Percentiles rank a stretch among this genome's conserved stretches.
Evolutionary conservation across 805 yeast species (phyloP).

Genomic region (Candida namnaoensis): DNA sequence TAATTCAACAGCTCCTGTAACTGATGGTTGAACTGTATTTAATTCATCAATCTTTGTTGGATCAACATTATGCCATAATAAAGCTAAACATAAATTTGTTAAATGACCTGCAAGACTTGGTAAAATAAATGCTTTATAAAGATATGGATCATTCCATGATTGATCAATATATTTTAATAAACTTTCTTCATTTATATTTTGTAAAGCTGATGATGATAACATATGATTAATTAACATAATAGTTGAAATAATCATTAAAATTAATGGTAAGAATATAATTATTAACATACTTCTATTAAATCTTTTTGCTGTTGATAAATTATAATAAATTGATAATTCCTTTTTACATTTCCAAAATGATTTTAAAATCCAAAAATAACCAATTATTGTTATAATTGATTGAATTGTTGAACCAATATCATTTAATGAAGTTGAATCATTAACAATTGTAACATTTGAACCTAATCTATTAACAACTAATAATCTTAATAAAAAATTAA

Average conservation of each 20-base stretch:
- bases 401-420: not conserved
- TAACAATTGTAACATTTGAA: not conserved
- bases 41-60: slow-evolving; percentile 1
- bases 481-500: not conserved
- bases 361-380: not conserved
- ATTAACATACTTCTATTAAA: not conserved
- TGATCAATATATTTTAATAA: not conserved
- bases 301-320: not conserved
- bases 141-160: not conserved
- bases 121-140: not conserved
- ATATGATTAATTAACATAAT: not conserved
- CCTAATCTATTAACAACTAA: not conserved
- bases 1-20: not conserved
- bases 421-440: too few relatives aligned
- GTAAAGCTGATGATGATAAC: not conserved
- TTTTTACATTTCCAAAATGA: not conserved
- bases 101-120: not conserved
- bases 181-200: not conserved
- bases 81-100: not conserved
- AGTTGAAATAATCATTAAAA: not conserved
- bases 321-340: not conserved
- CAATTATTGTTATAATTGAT: not conserved
- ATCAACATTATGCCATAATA: slow-evolving; percentile 1
- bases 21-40: not conserved
- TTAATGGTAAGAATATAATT: not conserved